These are phyloP conservation scores for Phytomonas sp. DNA, from an alignment of 208 protist species.

Conservation along the genomic window DNA sequence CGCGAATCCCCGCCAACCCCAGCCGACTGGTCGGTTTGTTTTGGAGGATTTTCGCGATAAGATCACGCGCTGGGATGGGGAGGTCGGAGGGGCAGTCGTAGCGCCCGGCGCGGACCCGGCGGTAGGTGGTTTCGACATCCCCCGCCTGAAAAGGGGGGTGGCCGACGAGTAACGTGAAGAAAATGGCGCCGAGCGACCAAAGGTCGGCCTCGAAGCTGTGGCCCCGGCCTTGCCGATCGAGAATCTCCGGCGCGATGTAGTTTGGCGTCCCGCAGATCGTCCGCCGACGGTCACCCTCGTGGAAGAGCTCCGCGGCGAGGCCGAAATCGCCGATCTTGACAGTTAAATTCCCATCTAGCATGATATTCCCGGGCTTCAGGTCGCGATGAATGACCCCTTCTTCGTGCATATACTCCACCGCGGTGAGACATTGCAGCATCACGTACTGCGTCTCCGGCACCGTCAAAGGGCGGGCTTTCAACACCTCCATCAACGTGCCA, in stretches of 20 bases:
- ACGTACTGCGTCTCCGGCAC: constrained; percentile 93
- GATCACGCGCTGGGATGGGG: constrained; percentile 42
- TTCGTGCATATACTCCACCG: constrained; percentile 92
- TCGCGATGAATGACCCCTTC: constrained; percentile 86
- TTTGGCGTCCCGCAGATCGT: constrained; percentile 88
- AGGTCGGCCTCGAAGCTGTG: constrained; percentile 92
- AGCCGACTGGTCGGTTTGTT: constrained; percentile 73
- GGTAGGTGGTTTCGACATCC: constrained; percentile 86
- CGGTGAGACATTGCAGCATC: constrained; percentile 91
- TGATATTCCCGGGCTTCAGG: constrained; percentile 88
- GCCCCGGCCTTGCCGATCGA: constrained; percentile 86
- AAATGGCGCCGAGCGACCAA: constrained; percentile 92
- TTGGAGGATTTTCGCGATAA: constrained; percentile 75
- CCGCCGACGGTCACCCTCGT: constrained; percentile 72
- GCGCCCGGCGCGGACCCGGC: constrained; percentile 86
- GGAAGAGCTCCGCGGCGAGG: constrained; percentile 19
- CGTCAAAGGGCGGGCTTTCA: constrained; percentile 85
- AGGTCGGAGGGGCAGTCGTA: constrained; percentile 76
- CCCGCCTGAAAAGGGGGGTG: constrained; percentile 89
- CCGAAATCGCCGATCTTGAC: constrained; percentile 92
- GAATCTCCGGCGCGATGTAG: constrained; percentile 90
- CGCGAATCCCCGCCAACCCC: constrained; percentile 78
- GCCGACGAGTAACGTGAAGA: constrained; percentile 92
- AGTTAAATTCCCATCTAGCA: constrained; percentile 62
- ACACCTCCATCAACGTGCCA: constrained; percentile 95